Base-by-base conservation (phyloP, 805 yeast species). In the Blastobotrys muscicola region DNA sequence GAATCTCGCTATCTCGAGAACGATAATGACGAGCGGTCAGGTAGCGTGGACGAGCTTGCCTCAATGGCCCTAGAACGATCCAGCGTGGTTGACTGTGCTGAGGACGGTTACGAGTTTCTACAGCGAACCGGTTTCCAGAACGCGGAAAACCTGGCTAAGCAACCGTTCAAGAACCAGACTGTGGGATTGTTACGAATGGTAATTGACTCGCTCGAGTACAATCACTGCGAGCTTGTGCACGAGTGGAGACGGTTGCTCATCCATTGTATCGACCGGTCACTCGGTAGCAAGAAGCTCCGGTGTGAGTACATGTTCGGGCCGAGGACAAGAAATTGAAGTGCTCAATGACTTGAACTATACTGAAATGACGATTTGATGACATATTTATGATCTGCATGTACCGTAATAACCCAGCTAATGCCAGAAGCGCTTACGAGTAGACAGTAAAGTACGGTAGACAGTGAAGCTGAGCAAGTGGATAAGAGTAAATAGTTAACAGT, bases 51-150 rank as follows among this genome's bases (percentile, higher is more conserved):
- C 26, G 26, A 20, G 6, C 26, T 20, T 20, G 26, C 26, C 26
- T 20, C 26, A 4, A 20, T 20, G 26, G 26, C 26, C 6, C 26
- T 20, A 41, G 29, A 32, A 16, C 36, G 44, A 44, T 16, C 47
- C 39, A 16, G 43, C 29, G 15, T 26, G 13, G 30, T 34, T 15
- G 29, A 31, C 41, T 29, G 45, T 29, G 40, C 33, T 36, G 82
- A 78, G 50, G 65, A 67, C 41, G 82, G 79, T 1, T 68, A 69
- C 47, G 54, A 57, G 3, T 78, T 76, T 51, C 56, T 80, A 41
- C 61, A 67, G 43, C 63, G 82, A 40, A 62, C 80, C 43, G 44
- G 51, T 3, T 41, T 46, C 8, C 42, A 46, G 8, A 50, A 47
- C 35, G 45, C 55, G 15, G 43, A 43, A 5, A 41, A 60, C 3